These are phyloP conservation scores for Elaphomyces granulatus DNA, from an alignment of 495 filamentous ascomycete genomes.

Conservation along the genomic window DNA sequence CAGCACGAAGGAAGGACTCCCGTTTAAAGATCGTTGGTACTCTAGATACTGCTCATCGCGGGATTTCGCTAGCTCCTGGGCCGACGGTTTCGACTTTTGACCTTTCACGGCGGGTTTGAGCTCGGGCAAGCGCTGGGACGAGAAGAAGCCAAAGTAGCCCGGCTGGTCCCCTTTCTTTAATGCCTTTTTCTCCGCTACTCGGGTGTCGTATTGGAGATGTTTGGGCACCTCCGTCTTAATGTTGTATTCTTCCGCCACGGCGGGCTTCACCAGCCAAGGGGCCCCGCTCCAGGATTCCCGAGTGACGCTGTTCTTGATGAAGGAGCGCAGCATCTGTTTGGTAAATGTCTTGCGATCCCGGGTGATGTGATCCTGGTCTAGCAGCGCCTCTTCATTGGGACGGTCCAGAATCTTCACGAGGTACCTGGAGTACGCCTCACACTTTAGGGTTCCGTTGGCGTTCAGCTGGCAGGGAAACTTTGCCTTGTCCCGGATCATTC, in stretches of 20 bases:
- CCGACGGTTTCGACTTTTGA: conserved; percentile 46
- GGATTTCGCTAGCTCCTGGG: conserved; percentile 30
- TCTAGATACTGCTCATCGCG: conserved; percentile 37
- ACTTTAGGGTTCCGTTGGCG: conserved; percentile 49
- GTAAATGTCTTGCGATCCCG: conserved; percentile 90
- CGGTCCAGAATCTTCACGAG: conserved; percentile 58
- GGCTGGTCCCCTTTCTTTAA: conserved; percentile 52
- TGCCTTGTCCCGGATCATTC: conserved; percentile 74
- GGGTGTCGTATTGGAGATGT: conserved; percentile 65
- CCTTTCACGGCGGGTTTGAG: conserved; percentile 71
- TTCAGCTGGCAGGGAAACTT: conserved; percentile 49
- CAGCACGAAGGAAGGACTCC: conserved; percentile 33
- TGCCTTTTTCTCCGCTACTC: conserved; percentile 62
- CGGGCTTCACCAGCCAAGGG: conserved; percentile 85
- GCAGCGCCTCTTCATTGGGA: conserved; percentile 56
- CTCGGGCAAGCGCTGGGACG: conserved; percentile 50
- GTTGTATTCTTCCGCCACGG: conserved; percentile 68
- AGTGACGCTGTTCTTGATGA: conserved; percentile 87
- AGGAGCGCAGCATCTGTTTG: conserved; percentile 83
- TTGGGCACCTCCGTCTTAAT: conserved; percentile 74
- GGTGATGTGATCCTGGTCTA: conserved; percentile 69
- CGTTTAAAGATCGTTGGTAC: conserved; percentile 38
- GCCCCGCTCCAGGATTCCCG: conserved; percentile 88
- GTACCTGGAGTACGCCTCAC: conserved; percentile 59
- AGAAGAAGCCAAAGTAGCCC: conserved; percentile 38